Base-by-base conservation (phyloP, 2,329 filamentous ascomycete species). In the Cladophialophora carrionii region DNA sequence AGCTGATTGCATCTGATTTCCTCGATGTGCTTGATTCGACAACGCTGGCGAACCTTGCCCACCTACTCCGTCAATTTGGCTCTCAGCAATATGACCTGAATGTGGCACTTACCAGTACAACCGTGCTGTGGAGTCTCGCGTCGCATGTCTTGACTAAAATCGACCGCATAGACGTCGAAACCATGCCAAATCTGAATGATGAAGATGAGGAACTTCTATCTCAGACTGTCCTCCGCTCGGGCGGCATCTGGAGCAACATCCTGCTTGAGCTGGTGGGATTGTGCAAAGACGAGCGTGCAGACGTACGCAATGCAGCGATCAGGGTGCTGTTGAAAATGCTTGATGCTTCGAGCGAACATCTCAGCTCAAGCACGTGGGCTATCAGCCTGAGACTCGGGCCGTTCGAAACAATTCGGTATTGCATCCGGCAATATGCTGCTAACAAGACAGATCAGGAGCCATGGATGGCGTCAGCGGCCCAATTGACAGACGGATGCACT, bases 1-100 rank as follows among this genome's bases (percentile, higher is more conserved):
- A 98, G 75, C 86, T 99, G 2, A 90, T 99, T 53, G 96, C 93
- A 76, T 97, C 95, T 0, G 95, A 99, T 76, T 99, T 99, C 73
- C 79, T 99, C 37, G 84, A 88, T 14, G 87, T 90, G 6, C 83
- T 88, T 63, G 90, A 86, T 53, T 87, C 86, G 75, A 85, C 82
- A 57, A 97, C 85, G 79, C 91, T 89, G 76, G 83, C 88, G 65
- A 86, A 88, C 64, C 84, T 99, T 17, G 88, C 98, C 67, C 90
- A 96, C 78, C 92, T 93, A 10, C 84, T 99, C 24, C 91, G 92
- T 73, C 89, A 90, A 69, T 99, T 98, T 77, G 92, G 91, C 71
- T 89, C 88, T 0, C 95, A 99, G 76, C 85, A 89, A 69, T 91
- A 96, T 70, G 95, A 99, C 74, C 83, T 99, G 43, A 99, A 99